Evolutionary conservation across 2,329 filamentous ascomycete genomes (phyloP), one percentile per base, ranked within the genome.

Genomic region (Aspergillus phoenicis): DNA sequence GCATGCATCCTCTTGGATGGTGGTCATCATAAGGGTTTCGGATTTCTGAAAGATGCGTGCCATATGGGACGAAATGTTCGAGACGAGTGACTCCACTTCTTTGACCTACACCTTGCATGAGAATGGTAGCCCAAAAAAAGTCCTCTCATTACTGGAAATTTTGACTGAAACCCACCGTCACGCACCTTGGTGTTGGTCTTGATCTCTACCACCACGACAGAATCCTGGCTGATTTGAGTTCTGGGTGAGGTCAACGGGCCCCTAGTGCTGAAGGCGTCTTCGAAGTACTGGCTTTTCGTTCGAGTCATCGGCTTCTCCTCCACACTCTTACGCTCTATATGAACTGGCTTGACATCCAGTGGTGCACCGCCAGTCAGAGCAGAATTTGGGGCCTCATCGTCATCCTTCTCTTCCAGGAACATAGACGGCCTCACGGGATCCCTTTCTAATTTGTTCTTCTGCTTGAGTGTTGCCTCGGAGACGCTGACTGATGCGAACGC

Each of bases 11-110:
- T 95, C 91, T 45, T 89, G 85, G n/a, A 96, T 79, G 2, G 86
- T 89, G 51, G 96, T 85, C 71, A 91, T 85, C 60, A 96, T 87
- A 8, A 87, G 90, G 2, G 87, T 85, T 59, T 91, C 84, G 2
- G 91, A 87, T 28, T 91, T 86, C 62, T 89, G 87, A 72, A 93
- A 97, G 51, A 91, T 86, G 62, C 85, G 83, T 1, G 91, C 89
- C 15, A 97, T 81, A 63, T 89, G 85, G 65, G 88, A 85, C 3
- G 90, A 89, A 17, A 96, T 81, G 69, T 90, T 87, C 10, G 87
- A 90, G 53, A 93, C 87, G 65, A 95, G 86, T 8, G 87, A 89
- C 68, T 93, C 89, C 71, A 94, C 89, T 66, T 88, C 85, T 69
- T 93, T 85, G 87, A 93, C 66, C 70, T 75, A 62, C 11, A 43